Evolutionary conservation across 192 early-diverging fungal genomes (phyloP).

Genomic region (Spinellus fusiger): DNA sequence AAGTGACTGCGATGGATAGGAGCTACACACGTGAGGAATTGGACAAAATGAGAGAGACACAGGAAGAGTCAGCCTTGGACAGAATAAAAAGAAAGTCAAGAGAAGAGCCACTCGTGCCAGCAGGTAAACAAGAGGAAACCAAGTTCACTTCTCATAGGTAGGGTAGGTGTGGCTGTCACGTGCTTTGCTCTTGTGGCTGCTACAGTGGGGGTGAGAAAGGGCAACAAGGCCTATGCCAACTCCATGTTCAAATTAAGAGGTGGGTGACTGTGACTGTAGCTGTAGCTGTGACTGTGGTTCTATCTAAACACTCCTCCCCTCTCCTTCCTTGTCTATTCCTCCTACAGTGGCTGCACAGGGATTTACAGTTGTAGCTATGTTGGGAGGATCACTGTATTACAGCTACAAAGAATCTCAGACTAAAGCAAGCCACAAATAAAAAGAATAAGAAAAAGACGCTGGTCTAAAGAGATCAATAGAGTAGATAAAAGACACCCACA

Average conservation of each 20-base stretch:
- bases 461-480: not conserved
- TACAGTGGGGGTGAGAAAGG: conserved; percentile 28
- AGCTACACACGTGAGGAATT: conserved; percentile 19
- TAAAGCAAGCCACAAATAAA: conserved; percentile 6
- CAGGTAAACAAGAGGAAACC: conserved; percentile 17
- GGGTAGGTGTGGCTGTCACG: conserved; percentile 31
- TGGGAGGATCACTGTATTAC: conserved; percentile 20
- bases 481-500: not conserved
- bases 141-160: not conserved
- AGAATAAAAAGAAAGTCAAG: conserved; percentile 29
- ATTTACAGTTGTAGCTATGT: conserved; percentile 19
- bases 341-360: conserved; percentile 22
- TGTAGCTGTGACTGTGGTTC: not conserved
- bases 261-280: not conserved
- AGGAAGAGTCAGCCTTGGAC: conserved; percentile 21
- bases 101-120: conserved; percentile 35
- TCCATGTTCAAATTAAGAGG: conserved; percentile 34
- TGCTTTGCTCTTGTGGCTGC: conserved; percentile 36
- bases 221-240: conserved; percentile 29
- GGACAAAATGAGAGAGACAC: conserved; percentile 15
- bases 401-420: not conserved
- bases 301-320: too few species aligned
- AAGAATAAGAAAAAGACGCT: not conserved
- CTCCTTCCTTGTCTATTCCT: not conserved
- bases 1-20: not conserved